These are phyloP conservation scores for Malus fusca DNA, from an alignment of 306 rosid genomes.

Conservation along the genomic window DNA sequence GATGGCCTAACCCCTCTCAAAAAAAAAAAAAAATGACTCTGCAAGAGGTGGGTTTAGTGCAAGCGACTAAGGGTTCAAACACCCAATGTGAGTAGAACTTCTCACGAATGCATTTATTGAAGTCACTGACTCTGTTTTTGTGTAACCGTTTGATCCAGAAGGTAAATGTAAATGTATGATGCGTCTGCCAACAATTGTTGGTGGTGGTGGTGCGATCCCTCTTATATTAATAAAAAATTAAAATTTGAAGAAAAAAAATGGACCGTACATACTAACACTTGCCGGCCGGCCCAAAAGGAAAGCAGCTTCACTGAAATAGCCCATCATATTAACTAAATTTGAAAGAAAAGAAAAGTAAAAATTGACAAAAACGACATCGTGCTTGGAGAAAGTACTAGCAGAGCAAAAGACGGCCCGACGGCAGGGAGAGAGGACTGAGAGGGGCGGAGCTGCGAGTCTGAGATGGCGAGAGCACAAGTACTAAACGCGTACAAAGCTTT, in stretches of 20 bases:
- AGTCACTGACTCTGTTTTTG: too few species aligned
- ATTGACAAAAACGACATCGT: neutral
- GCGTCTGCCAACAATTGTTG: too few species aligned
- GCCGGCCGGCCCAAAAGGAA: neutral
- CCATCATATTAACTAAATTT: neutral
- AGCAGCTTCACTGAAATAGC: neutral
- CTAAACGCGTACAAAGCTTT: slow-evolving; percentile 69
- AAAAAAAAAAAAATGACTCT: too few species aligned
- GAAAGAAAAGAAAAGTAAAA: too few species aligned
- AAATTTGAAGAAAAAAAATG: neutral
- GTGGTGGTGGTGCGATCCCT: neutral
- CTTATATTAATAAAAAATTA: neutral
- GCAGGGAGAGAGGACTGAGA: neutral
- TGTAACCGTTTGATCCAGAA: too few species aligned
- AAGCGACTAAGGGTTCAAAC: too few species aligned
- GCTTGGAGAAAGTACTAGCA: neutral
- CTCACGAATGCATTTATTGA: too few species aligned
- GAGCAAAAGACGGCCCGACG: neutral
- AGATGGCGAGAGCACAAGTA: slow-evolving; percentile 57
- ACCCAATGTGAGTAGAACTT: too few species aligned
- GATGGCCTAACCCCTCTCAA: too few species aligned
- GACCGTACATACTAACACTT: neutral
- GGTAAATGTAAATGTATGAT: too few species aligned
- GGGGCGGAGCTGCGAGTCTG: neutral
- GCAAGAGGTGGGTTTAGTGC: too few species aligned